phyloP scores from a whole-genome alignment of 2,329 filamentous ascomycete genomes.

The Pestalotiopsis sp. region DNA sequence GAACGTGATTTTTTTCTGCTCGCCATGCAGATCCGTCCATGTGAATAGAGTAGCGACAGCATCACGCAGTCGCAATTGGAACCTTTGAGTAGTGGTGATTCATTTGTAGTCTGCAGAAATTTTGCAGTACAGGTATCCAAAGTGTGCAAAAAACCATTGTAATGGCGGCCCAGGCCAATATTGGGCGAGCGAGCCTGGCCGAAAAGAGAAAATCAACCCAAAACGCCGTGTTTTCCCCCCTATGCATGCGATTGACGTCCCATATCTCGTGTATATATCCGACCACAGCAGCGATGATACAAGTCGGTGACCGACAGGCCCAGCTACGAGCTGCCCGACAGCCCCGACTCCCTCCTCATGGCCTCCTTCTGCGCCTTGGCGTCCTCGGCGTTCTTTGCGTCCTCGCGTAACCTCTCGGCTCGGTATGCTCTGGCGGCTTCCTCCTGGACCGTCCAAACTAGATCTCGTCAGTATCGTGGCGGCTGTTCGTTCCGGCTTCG shows the following conservation, averaged over 20 bases:
- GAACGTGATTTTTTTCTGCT: background rate
- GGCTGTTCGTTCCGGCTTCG: background rate
- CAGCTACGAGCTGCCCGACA: constrained; percentile 14
- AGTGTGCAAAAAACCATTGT: too few species aligned
- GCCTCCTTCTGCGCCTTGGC: constrained; percentile 41
- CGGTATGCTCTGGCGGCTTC: constrained; percentile 38
- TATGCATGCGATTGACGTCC: background rate
- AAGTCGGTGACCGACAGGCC: background rate
- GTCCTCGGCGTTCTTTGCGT: constrained; percentile 38
- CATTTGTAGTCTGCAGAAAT: background rate
- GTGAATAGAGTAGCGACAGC: background rate
- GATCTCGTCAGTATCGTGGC: background rate
- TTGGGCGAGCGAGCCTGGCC: background rate
- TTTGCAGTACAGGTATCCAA: background rate
- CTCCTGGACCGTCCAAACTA: constrained; percentile 49
- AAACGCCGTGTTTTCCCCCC: background rate
- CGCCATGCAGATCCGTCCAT: background rate
- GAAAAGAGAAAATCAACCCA: background rate
- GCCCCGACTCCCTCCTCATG: constrained; percentile 39
- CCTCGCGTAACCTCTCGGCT: constrained; percentile 36
- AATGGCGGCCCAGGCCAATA: background rate
- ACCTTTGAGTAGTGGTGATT: background rate
- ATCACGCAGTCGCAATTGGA: background rate
- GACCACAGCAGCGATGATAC: background rate
- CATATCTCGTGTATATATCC: background rate